phyloP scores from a whole-genome alignment of 2,329 filamentous ascomycete genomes.

The Sarocladiaceae sp. region DNA sequence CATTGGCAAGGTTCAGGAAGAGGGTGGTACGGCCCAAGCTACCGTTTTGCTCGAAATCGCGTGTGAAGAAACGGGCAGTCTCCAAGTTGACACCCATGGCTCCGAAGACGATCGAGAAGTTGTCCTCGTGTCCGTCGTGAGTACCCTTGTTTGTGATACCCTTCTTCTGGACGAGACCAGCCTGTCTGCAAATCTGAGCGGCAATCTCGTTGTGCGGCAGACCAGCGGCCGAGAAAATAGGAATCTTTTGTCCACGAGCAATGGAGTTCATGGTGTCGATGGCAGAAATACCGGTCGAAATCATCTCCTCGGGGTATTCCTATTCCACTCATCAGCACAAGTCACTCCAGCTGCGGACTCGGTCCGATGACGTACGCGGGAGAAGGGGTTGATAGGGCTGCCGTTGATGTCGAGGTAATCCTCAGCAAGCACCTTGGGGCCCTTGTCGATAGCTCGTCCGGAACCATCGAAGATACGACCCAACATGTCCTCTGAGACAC shows the following conservation, averaged over 20 bases:
- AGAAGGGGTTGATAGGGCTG: slow-evolving; percentile 97
- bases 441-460: slow-evolving; percentile 96
- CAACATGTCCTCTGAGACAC: slow-evolving; percentile 99
- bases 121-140: slow-evolving; percentile 96
- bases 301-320: slow-evolving; percentile 99
- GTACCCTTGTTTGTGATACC: slow-evolving; percentile 85
- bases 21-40: slow-evolving; percentile 95
- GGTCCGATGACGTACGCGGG: slow-evolving; percentile 61
- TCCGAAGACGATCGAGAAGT: slow-evolving; percentile 99
- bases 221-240: slow-evolving; percentile 98
- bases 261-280: slow-evolving; percentile 99
- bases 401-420: slow-evolving; percentile 99
- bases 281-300: slow-evolving; percentile 97
- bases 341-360: neutral
- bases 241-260: slow-evolving; percentile 98
- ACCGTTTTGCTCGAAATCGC: slow-evolving; percentile 98
- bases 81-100: slow-evolving; percentile 99
- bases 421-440: slow-evolving; percentile 94
- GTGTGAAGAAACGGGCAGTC: slow-evolving; percentile 95
- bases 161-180: slow-evolving; percentile 78
- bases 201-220: slow-evolving; percentile 99
- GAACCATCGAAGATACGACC: slow-evolving; percentile 98
- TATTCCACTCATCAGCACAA: slow-evolving; percentile 30
- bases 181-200: slow-evolving; percentile 97
- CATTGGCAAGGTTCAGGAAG: slow-evolving; percentile 98